Evolutionary conservation across 768 basidiomycete species (phyloP).

Genomic region (Boletales sp.): DNA sequence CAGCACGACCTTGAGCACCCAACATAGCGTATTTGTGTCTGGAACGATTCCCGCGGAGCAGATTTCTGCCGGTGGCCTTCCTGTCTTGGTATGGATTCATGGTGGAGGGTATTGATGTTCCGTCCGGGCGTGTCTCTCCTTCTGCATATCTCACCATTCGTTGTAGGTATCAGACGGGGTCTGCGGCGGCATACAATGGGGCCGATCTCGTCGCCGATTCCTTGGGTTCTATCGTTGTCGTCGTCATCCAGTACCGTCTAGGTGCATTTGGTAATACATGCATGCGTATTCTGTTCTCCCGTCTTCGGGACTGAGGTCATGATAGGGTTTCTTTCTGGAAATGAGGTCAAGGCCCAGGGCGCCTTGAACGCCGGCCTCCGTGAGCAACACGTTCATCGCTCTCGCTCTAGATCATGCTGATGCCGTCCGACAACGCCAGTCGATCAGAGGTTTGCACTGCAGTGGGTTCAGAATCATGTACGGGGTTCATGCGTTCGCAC

Average conservation of each 20-base stretch:
- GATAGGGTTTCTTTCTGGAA: conserved; percentile 31
- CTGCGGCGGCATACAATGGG: conserved; percentile 15
- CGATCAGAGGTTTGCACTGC: conserved; percentile 33
- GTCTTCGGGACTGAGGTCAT: not conserved
- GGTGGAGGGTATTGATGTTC: conserved; percentile 29
- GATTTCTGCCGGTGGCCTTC: conserved; percentile 10
- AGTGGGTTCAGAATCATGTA: conserved; percentile 36
- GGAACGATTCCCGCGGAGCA: conserved; percentile 4
- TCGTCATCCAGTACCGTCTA: conserved; percentile 34
- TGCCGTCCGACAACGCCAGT: conserved; percentile 14
- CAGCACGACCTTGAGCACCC: too few species aligned
- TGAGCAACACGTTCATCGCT: conserved; percentile 6
- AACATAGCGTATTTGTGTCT: conserved; percentile 9
- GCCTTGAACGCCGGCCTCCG: conserved; percentile 34
- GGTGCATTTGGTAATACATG: conserved; percentile 27
- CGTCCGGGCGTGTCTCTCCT: not conserved
- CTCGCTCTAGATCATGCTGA: not conserved
- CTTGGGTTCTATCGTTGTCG: conserved; percentile 20
- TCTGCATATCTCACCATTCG: not conserved
- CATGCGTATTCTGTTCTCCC: not conserved
- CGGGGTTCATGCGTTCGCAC: not conserved
- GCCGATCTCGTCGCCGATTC: conserved; percentile 25
- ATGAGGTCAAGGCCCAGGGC: conserved; percentile 28
- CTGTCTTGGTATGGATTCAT: conserved; percentile 37
- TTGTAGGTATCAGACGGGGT: conserved; percentile 22